Conservation (phyloP, 2,329 filamentous ascomycete genomes). For the Diaporthe ampelina region DNA sequence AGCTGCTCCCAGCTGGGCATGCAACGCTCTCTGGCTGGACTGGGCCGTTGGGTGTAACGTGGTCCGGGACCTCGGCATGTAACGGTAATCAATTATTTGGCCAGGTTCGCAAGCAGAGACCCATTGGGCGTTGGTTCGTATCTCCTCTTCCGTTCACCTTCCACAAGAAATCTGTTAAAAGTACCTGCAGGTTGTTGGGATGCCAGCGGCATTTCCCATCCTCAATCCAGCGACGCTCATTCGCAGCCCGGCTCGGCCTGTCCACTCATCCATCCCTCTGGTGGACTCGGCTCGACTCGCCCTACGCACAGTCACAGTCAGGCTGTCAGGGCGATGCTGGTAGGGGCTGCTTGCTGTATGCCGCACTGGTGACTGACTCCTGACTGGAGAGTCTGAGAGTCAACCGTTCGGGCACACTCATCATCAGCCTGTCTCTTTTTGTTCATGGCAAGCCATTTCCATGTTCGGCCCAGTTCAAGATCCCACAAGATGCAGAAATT, state of each 20-base stretch:
- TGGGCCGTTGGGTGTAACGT: too few species aligned
- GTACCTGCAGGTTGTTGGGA: slow-evolving; percentile 20
- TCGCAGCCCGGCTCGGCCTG: background rate
- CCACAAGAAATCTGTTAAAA: background rate
- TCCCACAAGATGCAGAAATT: background rate
- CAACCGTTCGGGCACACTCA: background rate
- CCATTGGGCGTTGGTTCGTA: background rate
- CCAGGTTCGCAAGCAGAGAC: slow-evolving; percentile 22
- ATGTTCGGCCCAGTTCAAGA: background rate
- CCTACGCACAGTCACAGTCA: background rate
- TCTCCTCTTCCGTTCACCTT: background rate
- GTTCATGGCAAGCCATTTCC: background rate
- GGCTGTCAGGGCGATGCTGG: background rate
- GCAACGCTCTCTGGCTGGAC: too few species aligned
- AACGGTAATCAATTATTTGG: slow-evolving; percentile 5
- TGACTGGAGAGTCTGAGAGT: background rate
- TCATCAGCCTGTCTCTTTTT: background rate
- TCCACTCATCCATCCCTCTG: background rate
- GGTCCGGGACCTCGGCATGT: slow-evolving; percentile 14
- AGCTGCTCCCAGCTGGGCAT: background rate
- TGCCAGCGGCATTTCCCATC: background rate
- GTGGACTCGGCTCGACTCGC: background rate
- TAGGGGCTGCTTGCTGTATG: background rate
- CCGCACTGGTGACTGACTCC: background rate
- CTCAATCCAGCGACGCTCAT: background rate